A percentile compares a stretch with the other conserved stretches of the same genome.
phyloP scores from a whole-genome alignment of 2,329 filamentous ascomycete genomes.

The Colletotrichum liriopes region DNA sequence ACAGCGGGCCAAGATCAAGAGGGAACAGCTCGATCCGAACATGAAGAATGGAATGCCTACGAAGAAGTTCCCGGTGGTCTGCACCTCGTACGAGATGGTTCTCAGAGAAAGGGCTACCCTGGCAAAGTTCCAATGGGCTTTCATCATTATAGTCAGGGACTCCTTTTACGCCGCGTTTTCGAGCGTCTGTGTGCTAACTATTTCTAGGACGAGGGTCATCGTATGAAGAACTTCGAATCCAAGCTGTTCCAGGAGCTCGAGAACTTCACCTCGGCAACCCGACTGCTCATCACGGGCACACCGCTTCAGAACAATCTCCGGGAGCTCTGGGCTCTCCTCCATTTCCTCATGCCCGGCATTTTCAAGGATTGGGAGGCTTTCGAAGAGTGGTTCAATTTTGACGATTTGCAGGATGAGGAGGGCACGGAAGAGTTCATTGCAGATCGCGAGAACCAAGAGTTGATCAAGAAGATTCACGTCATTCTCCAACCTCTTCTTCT shows the following conservation, averaged over 20 bases:
- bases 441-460: constrained; percentile 74
- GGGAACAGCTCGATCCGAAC: constrained; percentile 78
- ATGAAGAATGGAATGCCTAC: constrained; percentile 73
- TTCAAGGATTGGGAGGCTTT: constrained; percentile 96
- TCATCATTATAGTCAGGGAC: constrained; percentile 86
- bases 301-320: constrained; percentile 96
- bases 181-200: constrained; percentile 35
- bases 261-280: constrained; percentile 90
- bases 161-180: neutral
- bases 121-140: constrained; percentile 92
- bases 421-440: constrained; percentile 84
- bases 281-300: constrained; percentile 93
- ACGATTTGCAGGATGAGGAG: constrained; percentile 87
- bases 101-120: constrained; percentile 89
- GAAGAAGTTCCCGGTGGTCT: constrained; percentile 87
- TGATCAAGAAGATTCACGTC: constrained; percentile 84
- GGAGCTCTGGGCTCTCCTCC: constrained; percentile 94
- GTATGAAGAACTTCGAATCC: constrained; percentile 97
- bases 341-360: constrained; percentile 92
- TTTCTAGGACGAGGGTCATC: constrained; percentile 88
- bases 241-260: constrained; percentile 91
- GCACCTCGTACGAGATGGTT: constrained; percentile 97
- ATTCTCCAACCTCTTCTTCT: constrained; percentile 93
- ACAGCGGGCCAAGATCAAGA: constrained; percentile 83
- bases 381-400: constrained; percentile 97